phyloP scores from a whole-genome alignment of 805 yeast species.

The Diddensiella santjacobensis region DNA sequence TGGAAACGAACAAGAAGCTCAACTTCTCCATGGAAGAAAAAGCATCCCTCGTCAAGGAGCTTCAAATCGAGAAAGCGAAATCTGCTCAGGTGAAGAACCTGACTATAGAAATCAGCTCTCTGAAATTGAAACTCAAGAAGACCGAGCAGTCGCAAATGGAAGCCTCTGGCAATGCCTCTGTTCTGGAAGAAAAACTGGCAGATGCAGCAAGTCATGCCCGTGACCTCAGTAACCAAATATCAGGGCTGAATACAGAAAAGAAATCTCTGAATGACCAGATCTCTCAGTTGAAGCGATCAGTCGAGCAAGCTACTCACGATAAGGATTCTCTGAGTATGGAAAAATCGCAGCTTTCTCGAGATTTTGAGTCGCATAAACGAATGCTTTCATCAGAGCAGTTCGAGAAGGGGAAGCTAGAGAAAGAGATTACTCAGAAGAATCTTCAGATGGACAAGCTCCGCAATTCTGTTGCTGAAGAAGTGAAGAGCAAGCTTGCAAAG shows the following conservation, averaged over 20 bases:
- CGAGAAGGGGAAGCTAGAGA: conserved; percentile 18
- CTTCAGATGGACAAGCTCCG: conserved; percentile 24
- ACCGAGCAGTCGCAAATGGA: conserved; percentile 21
- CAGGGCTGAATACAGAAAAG: conserved; percentile 7
- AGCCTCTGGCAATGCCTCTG: conserved; percentile 10
- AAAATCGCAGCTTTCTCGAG: conserved; percentile 15
- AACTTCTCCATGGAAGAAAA: conserved; percentile 15
- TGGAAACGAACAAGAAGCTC: conserved; percentile 10
- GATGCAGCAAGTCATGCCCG: conserved; percentile 5
- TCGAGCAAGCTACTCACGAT: conserved; percentile 20
- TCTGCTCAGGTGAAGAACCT: conserved; percentile 18
- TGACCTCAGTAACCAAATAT: conserved; percentile 9
- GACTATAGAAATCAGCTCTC: conserved; percentile 15
- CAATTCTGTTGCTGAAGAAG: conserved; percentile 18
- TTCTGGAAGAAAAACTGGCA: conserved; percentile 12
- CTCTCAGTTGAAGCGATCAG: conserved; percentile 19
- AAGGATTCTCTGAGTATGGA: conserved; percentile 20
- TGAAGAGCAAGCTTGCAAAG: conserved; percentile 32
- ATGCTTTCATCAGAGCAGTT: conserved; percentile 14
- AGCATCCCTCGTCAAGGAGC: conserved; percentile 16
- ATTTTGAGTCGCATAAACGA: conserved; percentile 19
- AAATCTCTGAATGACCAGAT: conserved; percentile 16
- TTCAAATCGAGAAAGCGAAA: conserved; percentile 21
- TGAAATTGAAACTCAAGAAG: conserved; percentile 18
- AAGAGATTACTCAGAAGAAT: conserved; percentile 20